Base-by-base conservation (phyloP, 2,329 filamentous ascomycete genomes). In the Alternaria sp. region DNA sequence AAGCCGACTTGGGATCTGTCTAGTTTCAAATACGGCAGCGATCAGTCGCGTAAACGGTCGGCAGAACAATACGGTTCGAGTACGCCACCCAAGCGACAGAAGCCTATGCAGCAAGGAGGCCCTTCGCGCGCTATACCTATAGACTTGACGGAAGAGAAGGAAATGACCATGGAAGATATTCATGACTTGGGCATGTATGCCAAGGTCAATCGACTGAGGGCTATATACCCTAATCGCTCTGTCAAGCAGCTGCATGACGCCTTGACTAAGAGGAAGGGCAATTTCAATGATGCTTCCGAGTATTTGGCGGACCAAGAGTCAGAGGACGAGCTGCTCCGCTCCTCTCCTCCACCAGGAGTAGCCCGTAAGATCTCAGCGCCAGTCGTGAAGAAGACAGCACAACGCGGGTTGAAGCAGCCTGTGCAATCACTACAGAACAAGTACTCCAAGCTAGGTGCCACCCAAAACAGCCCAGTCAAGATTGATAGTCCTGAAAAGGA, bases 341-440 rank as follows among this genome's bases (percentile, higher is more conserved):
- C 68, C 25, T 69, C 69, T 18, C 70, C 70, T 14, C 53, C 62
- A 67, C 66, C 74, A 58, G 75, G 68, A 18, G 59, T 72, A 1
- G 64, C 62, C 5, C 62, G 62, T 44, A 60, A 59, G 27, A 69
- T 55, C 36, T 60, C 64, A 9, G 30, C 50, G 45, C 61, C 63
- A 3, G 59, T 65, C 65, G 73, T 71, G 58, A 86, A 85, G 67
- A 78, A 81, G 54, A 79, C 80, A n/a, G 84, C 84, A 46, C 85
- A 85, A 74, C 84, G 86, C 64, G 80, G 83, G 51, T 81, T 89
- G 32, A 85, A 86, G 64, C 81, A 81, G 11, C 85, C 85, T 6
- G 81, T 81, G 14, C 84, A 83, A 60, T 84, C 80, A 6, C 87
- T 92, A 58, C 83, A 86, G 60, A 83, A 89, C 62, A 88, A 86